Percentiles rank a stretch among this genome's conserved stretches.
Conservation (phyloP, 495 filamentous ascomycete genomes). For the Amorphotheca resinae region DNA sequence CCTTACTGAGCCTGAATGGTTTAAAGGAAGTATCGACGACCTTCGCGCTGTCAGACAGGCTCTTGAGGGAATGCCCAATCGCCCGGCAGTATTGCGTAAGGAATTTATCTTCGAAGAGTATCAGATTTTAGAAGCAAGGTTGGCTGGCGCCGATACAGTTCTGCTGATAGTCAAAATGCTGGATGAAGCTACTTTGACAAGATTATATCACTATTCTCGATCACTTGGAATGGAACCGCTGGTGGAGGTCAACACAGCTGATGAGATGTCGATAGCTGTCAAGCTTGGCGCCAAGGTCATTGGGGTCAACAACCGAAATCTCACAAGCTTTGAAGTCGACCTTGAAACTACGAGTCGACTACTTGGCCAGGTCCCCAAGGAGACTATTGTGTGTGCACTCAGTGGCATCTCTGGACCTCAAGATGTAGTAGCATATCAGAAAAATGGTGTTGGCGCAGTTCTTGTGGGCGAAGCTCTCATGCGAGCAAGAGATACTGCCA, state of each 20-base stretch:
- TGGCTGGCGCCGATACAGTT: slow-evolving; percentile 91
- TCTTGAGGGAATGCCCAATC: slow-evolving; percentile 77
- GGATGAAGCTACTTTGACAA: slow-evolving; percentile 54
- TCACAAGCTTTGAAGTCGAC: slow-evolving; percentile 94
- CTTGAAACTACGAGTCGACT: slow-evolving; percentile 86
- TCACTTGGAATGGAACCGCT: slow-evolving; percentile 94
- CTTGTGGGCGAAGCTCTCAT: slow-evolving; percentile 94
- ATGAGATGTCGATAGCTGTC: slow-evolving; percentile 84
- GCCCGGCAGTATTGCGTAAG: slow-evolving; percentile 85
- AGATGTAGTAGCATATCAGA: slow-evolving; percentile 79
- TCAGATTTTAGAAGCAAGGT: slow-evolving; percentile 87
- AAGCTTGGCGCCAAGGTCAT: slow-evolving; percentile 86
- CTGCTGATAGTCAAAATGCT: slow-evolving; percentile 99
- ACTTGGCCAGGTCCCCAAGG: slow-evolving; percentile 70
- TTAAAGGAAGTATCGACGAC: slow-evolving; percentile 95
- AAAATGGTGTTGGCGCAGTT: slow-evolving; percentile 82
- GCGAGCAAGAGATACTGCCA: slow-evolving; percentile 65
- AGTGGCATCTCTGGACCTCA: slow-evolving; percentile 88
- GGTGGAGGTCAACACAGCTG: slow-evolving; percentile 88
- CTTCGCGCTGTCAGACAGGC: slow-evolving; percentile 78
- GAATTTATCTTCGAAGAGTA: slow-evolving; percentile 98
- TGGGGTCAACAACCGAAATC: slow-evolving; percentile 93
- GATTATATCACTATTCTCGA: slow-evolving; percentile 76
- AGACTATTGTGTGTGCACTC: slow-evolving; percentile 85
- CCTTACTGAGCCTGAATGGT: slow-evolving; percentile 96